phyloP scores from a whole-genome alignment of 169 alveolate species.

The Plasmodium fragile region DNA sequence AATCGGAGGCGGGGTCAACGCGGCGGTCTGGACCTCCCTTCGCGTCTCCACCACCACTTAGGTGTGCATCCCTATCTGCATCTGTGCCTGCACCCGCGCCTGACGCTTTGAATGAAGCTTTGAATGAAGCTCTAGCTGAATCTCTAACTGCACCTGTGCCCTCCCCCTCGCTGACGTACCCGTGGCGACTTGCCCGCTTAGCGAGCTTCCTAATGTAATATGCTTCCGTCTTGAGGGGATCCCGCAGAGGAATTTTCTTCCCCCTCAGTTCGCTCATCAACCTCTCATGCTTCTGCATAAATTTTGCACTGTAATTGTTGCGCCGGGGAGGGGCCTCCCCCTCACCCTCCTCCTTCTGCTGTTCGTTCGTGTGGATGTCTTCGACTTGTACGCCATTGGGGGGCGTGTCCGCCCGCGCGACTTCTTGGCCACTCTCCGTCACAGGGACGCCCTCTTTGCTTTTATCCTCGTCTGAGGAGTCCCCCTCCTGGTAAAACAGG shows the following conservation, averaged over 20 bases:
- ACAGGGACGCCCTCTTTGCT: slow-evolving; percentile 1
- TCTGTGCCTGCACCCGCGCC: neutral
- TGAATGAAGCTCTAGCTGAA: neutral
- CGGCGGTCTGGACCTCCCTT: neutral
- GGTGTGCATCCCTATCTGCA: neutral
- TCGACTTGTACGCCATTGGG: neutral
- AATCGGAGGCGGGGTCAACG: neutral
- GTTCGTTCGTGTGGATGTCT: neutral
- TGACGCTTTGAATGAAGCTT: neutral
- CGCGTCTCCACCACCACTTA: neutral
- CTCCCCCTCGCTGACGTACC: neutral
- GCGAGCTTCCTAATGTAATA: slow-evolving; percentile 34
- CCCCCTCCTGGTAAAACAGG: slow-evolving; percentile 11
- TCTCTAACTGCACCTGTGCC: neutral
- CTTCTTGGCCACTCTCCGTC: neutral
- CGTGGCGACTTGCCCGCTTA: neutral
- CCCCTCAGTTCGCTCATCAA: slow-evolving; percentile 33
- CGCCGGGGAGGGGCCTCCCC: neutral
- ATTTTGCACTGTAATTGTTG: neutral
- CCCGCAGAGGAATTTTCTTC: slow-evolving; percentile 31
- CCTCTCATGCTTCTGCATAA: slow-evolving; percentile 14
- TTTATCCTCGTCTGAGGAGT: neutral
- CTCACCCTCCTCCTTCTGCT: neutral
- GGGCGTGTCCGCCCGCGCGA: neutral
- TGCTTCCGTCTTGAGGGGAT: slow-evolving; percentile 36